A percentile compares a stretch with the other conserved stretches of the same genome.
These are phyloP conservation scores for Prunus davidiana DNA, from an alignment of 306 rosid species.

Conservation along the genomic window DNA sequence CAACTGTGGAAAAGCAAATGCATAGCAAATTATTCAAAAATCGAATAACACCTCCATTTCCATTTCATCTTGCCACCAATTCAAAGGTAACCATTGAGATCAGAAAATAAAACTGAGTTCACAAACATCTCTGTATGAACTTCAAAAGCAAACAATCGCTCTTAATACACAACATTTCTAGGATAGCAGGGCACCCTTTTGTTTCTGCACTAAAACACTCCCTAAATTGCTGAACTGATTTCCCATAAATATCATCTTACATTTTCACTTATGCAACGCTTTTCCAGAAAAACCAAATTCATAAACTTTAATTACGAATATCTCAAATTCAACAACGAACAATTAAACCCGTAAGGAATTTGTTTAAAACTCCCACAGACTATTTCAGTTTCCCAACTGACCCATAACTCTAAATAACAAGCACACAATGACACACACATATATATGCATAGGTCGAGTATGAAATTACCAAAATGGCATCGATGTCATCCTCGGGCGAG, in stretches of 20 bases:
- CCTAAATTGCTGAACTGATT: background rate
- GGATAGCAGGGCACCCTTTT: background rate
- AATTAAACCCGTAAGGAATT: background rate
- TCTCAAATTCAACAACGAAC: background rate
- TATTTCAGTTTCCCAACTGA: background rate
- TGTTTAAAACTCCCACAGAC: background rate
- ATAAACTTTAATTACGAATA: too few relatives aligned
- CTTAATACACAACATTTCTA: background rate
- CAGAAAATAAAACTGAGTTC: background rate
- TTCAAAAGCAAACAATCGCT: background rate
- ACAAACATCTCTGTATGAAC: background rate
- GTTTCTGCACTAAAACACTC: background rate
- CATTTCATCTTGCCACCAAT: background rate
- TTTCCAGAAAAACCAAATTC: background rate
- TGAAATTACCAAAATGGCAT: too few relatives aligned
- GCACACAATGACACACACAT: background rate
- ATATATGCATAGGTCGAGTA: background rate
- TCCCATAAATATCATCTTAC: background rate
- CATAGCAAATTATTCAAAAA: background rate
- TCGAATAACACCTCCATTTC: constrained; percentile 1
- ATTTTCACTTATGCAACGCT: background rate
- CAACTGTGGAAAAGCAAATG: constrained; percentile 35
- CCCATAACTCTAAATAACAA: constrained; percentile 1
- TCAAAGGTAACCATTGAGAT: background rate
- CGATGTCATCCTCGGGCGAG: too few relatives aligned